phyloP scores from a whole-genome alignment of 495 filamentous ascomycete genomes.

The Aspergillus sclerotioniger region DNA sequence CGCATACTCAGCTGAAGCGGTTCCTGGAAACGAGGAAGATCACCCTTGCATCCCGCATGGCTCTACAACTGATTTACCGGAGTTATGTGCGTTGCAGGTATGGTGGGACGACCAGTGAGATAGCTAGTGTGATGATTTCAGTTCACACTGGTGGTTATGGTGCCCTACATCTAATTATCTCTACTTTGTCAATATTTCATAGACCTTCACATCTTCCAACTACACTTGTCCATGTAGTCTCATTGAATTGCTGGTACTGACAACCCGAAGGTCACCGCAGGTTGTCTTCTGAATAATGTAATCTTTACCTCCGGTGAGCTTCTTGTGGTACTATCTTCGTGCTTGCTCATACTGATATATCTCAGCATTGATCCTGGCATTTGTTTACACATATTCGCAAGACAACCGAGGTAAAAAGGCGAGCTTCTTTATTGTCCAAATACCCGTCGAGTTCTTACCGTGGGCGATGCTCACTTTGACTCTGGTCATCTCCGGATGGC shows the following conservation, averaged over 20 bases:
- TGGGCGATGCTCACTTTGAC: conserved; percentile 71
- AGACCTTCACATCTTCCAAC: conserved; percentile 17
- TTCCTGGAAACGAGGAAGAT: conserved; percentile 99
- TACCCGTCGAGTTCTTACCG: conserved; percentile 72
- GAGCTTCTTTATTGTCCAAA: conserved; percentile 71
- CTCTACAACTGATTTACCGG: conserved; percentile 71
- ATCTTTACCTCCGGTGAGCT: conserved; percentile 57
- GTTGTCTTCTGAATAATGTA: conserved; percentile 44
- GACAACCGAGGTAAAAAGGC: conserved; percentile 72
- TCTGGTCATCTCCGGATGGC: conserved; percentile 54
- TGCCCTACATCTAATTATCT: conserved; percentile 74
- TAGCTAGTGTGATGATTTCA: conserved; percentile 62
- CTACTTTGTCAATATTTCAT: conserved; percentile 13
- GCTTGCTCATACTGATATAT: conserved; percentile 26
- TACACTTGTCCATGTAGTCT: conserved; percentile 22
- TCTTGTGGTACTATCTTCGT: conserved; percentile 6
- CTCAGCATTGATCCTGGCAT: conserved; percentile 69
- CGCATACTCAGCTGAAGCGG: conserved; percentile 75
- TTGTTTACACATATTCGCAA: conserved; percentile 78
- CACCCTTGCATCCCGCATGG: conserved; percentile 73
- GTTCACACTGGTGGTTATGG: conserved; percentile 73
- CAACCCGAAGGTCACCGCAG: conserved; percentile 48
- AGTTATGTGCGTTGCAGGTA: conserved; percentile 72
- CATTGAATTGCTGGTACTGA: conserved; percentile 32
- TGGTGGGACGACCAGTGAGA: conserved; percentile 91